Evolutionary conservation across 345 rosid species (phyloP).

Genomic region (Luvunga scandens): DNA sequence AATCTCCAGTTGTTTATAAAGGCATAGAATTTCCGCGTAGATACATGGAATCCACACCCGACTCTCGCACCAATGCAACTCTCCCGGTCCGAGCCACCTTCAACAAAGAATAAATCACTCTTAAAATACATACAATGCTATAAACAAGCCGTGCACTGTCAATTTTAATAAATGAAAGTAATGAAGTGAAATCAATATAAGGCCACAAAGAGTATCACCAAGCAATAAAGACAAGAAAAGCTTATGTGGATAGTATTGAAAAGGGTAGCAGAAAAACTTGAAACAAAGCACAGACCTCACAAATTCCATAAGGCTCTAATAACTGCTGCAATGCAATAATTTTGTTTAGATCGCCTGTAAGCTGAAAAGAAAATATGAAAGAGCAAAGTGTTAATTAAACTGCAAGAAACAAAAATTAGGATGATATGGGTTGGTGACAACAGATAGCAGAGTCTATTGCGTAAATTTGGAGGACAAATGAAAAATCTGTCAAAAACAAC

Average conservation of each 20-base stretch:
- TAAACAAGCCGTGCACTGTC: not conserved
- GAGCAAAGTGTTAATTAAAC: not conserved
- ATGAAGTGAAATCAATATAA: too few relatives aligned
- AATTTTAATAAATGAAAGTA: not conserved
- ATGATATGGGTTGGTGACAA: not conserved
- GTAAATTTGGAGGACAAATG: not conserved
- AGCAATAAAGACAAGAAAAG: too few relatives aligned
- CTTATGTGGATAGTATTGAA: not conserved
- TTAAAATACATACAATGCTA: not conserved
- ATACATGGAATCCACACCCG: constrained; percentile 66
- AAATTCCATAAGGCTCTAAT: constrained; percentile 62
- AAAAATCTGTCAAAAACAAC: not conserved
- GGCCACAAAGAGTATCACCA: too few relatives aligned
- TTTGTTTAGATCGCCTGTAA: constrained; percentile 61
- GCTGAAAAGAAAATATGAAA: constrained; percentile 30
- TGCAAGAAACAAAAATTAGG: not conserved
- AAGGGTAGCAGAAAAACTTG: not conserved
- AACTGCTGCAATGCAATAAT: constrained; percentile 63
- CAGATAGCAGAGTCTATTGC: not conserved
- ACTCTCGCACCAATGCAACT: constrained; percentile 69
- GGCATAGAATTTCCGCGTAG: constrained; percentile 67
- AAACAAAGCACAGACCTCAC: constrained; percentile 46
- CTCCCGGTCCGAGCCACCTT: constrained; percentile 82
- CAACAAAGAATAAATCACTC: constrained; percentile 14
- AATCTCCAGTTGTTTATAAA: constrained; percentile 17